Base-by-base conservation (phyloP, 306 rosid genomes). In the Rosa lucieae region DNA sequence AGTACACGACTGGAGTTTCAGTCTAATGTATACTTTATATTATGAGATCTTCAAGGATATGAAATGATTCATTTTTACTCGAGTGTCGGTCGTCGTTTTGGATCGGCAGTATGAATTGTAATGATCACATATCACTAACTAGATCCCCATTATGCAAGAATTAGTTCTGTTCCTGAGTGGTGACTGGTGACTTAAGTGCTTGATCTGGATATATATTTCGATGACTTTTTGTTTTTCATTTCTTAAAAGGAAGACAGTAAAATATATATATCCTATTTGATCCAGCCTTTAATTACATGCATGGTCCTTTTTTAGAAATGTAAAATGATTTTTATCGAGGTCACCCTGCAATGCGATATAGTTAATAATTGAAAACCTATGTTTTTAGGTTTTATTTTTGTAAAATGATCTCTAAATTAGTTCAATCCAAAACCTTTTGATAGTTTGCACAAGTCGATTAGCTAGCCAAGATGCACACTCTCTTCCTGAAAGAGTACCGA, bases 61-160 rank as follows among this genome's bases (percentile, higher is more conserved):
- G 47, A 59, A 59, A 71, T 79, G 72, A 71, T 78, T 43, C 81
- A 55, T 43, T 70, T 53, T 17, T 70, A 43, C 52, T 35, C 76
- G 18, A 44, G 49, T 71, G 77, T 79, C 82, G 82, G 72, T 47
- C 44, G 51, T 71, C 49, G 29, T 46, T 44, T 23, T 77, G 46
- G 46, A 15, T 37, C n/a, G 59, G 73, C 35, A 13, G 39, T 67
- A 11, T 37, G 55, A 74, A 70, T 26, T 56, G 76, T 58, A 70
- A 78, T 29, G n/a, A 70, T 78, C 58, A 78, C 61, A 44, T 58
- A 35, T 65, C 70, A 35, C 8, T 35, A 65, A 32, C 70, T 37
- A 40, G 44, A 32, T 21, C 39, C 39, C 67, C 1, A 32, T 63
- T 2, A 39, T 63, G 43, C n/a, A 63, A n/a, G n/a, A 63, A 32